These are phyloP conservation scores for Calonectria multiphialidica DNA, from an alignment of 2,329 filamentous ascomycete species.

Conservation along the genomic window DNA sequence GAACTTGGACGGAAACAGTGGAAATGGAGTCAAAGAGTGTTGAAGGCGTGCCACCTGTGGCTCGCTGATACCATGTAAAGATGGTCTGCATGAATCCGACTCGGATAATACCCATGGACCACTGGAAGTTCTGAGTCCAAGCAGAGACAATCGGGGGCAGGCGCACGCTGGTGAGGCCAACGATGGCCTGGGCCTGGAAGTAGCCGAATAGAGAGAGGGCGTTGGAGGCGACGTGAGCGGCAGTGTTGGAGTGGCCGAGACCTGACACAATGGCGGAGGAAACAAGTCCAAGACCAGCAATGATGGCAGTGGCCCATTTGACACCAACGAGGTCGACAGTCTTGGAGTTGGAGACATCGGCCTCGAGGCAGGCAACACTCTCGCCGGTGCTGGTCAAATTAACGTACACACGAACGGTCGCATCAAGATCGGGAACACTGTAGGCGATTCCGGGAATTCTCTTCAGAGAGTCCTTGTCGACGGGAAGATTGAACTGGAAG, in stretches of 20 bases:
- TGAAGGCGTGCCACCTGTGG: slow-evolving; percentile 88
- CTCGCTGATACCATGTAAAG: slow-evolving; percentile 95
- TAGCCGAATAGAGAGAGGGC: slow-evolving; percentile 94
- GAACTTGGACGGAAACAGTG: slow-evolving; percentile 84
- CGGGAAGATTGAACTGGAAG: slow-evolving; percentile 75
- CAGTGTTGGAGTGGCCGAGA: slow-evolving; percentile 92
- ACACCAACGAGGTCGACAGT: slow-evolving; percentile 91
- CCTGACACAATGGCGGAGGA: slow-evolving; percentile 91
- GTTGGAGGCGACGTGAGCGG: slow-evolving; percentile 93
- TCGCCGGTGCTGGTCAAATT: slow-evolving; percentile 72
- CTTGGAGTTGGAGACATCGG: slow-evolving; percentile 89
- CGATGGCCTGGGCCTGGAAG: slow-evolving; percentile 93
- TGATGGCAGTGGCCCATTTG: slow-evolving; percentile 89
- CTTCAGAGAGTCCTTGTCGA: slow-evolving; percentile 68
- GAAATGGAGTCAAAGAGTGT: slow-evolving; percentile 81
- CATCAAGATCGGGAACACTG: slow-evolving; percentile 90
- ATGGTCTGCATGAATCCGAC: slow-evolving; percentile 89
- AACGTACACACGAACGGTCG: slow-evolving; percentile 84
- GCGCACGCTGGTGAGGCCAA: slow-evolving; percentile 84
- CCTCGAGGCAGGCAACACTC: slow-evolving; percentile 88
- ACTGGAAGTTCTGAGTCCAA: slow-evolving; percentile 98
- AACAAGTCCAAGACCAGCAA: slow-evolving; percentile 85
- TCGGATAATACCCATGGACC: slow-evolving; percentile 96
- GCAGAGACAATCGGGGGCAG: slow-evolving; percentile 90
- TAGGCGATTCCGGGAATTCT: slow-evolving; percentile 88